These are phyloP conservation scores for Kwoniella shandongensis DNA, from an alignment of 768 basidiomycete species.

Conservation along the genomic window DNA sequence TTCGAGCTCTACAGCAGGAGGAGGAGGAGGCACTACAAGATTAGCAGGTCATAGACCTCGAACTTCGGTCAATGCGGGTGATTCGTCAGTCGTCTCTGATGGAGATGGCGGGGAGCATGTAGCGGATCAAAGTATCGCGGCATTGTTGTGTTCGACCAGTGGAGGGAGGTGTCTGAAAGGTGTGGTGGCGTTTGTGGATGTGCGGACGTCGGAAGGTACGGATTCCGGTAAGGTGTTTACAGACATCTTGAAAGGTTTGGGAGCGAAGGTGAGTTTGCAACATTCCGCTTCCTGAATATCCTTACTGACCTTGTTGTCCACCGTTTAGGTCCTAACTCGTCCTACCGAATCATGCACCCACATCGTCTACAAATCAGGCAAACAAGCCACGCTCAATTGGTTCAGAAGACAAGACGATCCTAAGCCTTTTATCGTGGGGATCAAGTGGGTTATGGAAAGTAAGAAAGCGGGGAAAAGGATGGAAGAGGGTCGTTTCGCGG, in stretches of 20 bases:
- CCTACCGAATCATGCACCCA: conserved; percentile 51
- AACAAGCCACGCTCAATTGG: conserved; percentile 49
- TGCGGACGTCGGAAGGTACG: conserved; percentile 52
- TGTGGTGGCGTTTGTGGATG: conserved; percentile 54
- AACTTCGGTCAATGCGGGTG: conserved; percentile 16
- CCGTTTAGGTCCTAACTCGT: conserved; percentile 43
- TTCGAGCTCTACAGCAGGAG: background rate
- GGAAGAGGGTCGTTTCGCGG: conserved; percentile 37
- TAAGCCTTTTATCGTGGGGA: conserved; percentile 49
- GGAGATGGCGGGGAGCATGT: conserved; percentile 13
- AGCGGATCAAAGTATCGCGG: conserved; percentile 34
- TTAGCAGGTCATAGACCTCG: conserved; percentile 31
- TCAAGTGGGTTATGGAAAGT: conserved; percentile 53
- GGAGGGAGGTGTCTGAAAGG: conserved; percentile 45
- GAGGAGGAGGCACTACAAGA: background rate
- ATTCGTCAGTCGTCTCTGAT: conserved; percentile 15
- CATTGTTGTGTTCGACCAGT: conserved; percentile 29
- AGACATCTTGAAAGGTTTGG: conserved; percentile 49
- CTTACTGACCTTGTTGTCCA: background rate
- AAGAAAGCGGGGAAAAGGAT: conserved; percentile 47
- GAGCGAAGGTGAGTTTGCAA: conserved; percentile 49
- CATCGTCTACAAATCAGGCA: conserved; percentile 54
- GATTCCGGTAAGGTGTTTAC: conserved; percentile 45
- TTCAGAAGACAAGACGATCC: conserved; percentile 38
- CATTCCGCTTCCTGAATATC: background rate